phyloP scores from a whole-genome alignment of 495 filamentous ascomycete genomes.

The Hyaloscypha variabilis region DNA sequence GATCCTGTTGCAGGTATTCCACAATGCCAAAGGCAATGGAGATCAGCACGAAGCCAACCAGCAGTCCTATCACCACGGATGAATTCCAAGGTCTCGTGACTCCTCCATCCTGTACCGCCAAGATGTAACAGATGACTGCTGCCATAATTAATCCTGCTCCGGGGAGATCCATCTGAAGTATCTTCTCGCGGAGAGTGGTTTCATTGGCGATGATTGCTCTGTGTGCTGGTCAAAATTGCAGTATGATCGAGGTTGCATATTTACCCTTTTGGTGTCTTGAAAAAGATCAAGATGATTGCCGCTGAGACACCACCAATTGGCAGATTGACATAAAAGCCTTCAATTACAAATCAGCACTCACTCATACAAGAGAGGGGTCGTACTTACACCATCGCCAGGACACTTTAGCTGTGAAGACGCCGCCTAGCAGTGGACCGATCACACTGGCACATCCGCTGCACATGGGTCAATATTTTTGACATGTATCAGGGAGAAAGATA shows the following conservation, averaged over 20 bases:
- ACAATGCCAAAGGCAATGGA: slow-evolving; percentile 59
- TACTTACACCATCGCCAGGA: slow-evolving; percentile 24
- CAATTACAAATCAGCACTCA: neutral
- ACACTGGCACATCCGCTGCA: slow-evolving; percentile 60
- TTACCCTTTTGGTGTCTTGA: slow-evolving; percentile 44
- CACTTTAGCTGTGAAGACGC: slow-evolving; percentile 55
- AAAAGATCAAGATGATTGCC: slow-evolving; percentile 46
- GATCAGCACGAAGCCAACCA: slow-evolving; percentile 71
- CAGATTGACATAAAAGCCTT: slow-evolving; percentile 46
- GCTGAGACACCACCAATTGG: slow-evolving; percentile 53
- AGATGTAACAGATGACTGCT: slow-evolving; percentile 68
- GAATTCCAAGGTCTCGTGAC: slow-evolving; percentile 66
- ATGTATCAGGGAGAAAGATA: slow-evolving; percentile 29
- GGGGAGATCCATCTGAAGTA: slow-evolving; percentile 33
- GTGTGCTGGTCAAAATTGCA: slow-evolving; percentile 17
- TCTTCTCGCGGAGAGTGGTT: slow-evolving; percentile 13
- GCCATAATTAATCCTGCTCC: slow-evolving; percentile 33
- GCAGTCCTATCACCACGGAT: slow-evolving; percentile 68
- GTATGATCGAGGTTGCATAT: no score
- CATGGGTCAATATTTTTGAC: slow-evolving; percentile 21
- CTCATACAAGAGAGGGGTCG: neutral
- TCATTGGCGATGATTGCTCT: neutral
- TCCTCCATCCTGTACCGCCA: slow-evolving; percentile 87
- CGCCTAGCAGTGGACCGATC: slow-evolving; percentile 67
- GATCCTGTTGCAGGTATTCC: slow-evolving; percentile 66